These are phyloP conservation scores for Dentipellis fragilis DNA, from an alignment of 768 basidiomycete species.

Conservation along the genomic window DNA sequence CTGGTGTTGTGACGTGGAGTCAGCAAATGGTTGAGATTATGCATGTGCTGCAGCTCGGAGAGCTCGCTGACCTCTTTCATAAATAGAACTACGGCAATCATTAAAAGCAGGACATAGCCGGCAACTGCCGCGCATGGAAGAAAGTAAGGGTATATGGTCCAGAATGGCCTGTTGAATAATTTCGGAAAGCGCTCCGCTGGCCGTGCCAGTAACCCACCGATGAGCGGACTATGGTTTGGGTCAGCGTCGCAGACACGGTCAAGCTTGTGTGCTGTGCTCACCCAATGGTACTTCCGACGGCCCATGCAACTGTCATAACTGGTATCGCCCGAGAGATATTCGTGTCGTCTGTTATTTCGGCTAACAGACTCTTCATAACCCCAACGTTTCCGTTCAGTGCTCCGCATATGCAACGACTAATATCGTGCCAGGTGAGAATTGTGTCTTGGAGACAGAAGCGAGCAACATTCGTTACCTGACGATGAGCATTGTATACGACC, in stretches of 20 bases:
- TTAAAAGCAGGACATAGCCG: conserved; percentile 17
- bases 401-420: not conserved
- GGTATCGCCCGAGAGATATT: conserved; percentile 37
- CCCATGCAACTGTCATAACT: conserved; percentile 21
- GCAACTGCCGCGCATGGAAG: conserved; percentile 24
- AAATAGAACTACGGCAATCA: conserved; percentile 16
- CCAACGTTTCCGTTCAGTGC: conserved; percentile 32
- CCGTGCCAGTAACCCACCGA: conserved; percentile 24
- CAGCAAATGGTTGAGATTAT: not conserved
- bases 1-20: not conserved
- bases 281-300: conserved; percentile 3
- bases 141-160: conserved; percentile 27
- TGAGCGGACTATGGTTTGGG: conserved; percentile 17
- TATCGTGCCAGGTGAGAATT: conserved; percentile 50
- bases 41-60: not conserved
- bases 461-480: conserved; percentile 12
- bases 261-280: conserved; percentile 1
- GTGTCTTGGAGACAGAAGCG: not conserved
- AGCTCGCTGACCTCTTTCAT: conserved; percentile 22
- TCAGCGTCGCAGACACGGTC: not conserved
- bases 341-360: conserved; percentile 52
- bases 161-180: conserved; percentile 18
- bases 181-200: conserved; percentile 23
- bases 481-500: conserved; percentile 21
- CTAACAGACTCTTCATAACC: conserved; percentile 66